Base-by-base conservation (phyloP, 805 yeast genomes). In the Myxozyma lipomycoides region DNA sequence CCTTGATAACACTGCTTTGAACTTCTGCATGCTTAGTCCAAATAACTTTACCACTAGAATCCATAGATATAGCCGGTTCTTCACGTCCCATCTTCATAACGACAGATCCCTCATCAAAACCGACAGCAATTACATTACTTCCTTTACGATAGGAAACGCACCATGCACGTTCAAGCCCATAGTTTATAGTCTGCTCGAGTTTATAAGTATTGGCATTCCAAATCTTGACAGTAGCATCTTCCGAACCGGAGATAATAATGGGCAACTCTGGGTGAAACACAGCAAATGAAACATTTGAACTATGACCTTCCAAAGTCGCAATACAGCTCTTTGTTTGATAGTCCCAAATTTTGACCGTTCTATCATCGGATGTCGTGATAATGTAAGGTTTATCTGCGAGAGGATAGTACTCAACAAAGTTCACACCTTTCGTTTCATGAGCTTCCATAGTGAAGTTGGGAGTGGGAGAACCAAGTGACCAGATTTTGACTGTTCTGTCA, bases 181-280 rank as follows among this genome's bases (percentile, higher is more conserved):
- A 83, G 70, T 88, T 90, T 55, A 91, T 73, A 5, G 96, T 82
- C 71, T 89, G 89, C 71, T 91, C 98, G 59, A 91, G 78, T 71
- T 87, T 88, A 73, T 91, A 93, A 32, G 98, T 88, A 66, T 84
- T 84, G 21, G 97, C 77, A 68, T 87, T 91, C 99, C 99, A 93
- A 63, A 93, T 78, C 66, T 90, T 88, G 60, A 93, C 76, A 7
- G 96, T 84, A 46, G 95, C 88, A 71, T 93, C 99, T 71, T 93
- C 99, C 46, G 96, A 84, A 59, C 99, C 99, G 2, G 97, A 88
- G 43, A 93, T 78, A 58, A 93, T 90, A 59, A 91, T 73, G 21
- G 98, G 98, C 64, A 93, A 76, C 64, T 91, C 95, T n/a, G 96
- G 96, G 69, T 93, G 99, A 83, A 90, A 93, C 32, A 90, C 81